Evolutionary conservation across 2,329 filamentous ascomycete genomes (phyloP).

Genomic region (Emmonsia crescens): DNA sequence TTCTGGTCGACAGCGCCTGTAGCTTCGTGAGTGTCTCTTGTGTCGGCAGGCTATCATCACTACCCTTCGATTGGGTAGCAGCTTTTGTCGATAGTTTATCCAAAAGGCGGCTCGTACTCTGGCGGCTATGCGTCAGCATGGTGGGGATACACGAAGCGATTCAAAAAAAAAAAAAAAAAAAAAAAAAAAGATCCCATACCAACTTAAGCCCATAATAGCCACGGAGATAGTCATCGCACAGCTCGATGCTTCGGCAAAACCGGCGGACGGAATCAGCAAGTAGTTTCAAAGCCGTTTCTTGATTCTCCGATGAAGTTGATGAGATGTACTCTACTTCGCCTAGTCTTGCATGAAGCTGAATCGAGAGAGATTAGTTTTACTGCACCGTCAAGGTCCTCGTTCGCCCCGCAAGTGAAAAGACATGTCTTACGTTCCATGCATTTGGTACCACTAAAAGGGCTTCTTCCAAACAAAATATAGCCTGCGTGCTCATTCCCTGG

Average conservation of each 20-base stretch:
- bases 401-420: not conserved
- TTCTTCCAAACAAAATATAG: conserved; percentile 82
- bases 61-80: conserved; percentile 2
- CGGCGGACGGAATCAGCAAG: conserved; percentile 67
- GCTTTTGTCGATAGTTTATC: conserved; percentile 6
- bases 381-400: not conserved
- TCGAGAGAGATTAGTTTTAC: not conserved
- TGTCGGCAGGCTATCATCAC: conserved; percentile 11
- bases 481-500: conserved; percentile 69
- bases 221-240: conserved; percentile 85
- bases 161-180: not conserved
- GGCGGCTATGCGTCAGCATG: not conserved
- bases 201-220: conserved; percentile 87
- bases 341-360: conserved; percentile 70
- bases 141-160: not conserved
- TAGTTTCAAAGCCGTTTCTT: conserved; percentile 35
- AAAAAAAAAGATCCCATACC: conserved; percentile 42
- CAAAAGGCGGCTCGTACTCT: conserved; percentile 12
- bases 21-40: conserved; percentile 23
- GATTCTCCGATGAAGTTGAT: conserved; percentile 25
- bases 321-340: conserved; percentile 75
- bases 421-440: conserved; percentile 73
- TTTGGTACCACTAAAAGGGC: conserved; percentile 78
- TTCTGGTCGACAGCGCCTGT: conserved; percentile 26
- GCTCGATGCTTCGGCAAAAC: conserved; percentile 82